A percentile compares a stretch with the other conserved stretches of the same genome.
Evolutionary conservation across 306 rosid genomes (phyloP).

Genomic region (Sicyos baderoa): DNA sequence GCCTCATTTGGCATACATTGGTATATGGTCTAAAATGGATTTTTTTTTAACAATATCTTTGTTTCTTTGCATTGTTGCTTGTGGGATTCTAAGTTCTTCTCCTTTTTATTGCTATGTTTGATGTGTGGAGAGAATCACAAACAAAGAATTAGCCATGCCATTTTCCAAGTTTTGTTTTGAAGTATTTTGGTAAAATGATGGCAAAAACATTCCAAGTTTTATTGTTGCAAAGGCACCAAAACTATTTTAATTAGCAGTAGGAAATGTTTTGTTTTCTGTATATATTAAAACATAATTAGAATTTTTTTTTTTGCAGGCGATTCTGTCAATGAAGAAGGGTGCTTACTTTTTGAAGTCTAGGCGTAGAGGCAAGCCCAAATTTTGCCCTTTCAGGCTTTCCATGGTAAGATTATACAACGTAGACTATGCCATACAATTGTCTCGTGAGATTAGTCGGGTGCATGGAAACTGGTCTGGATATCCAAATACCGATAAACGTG

Average conservation of each 20-base stretch:
- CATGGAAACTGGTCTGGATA: neutral
- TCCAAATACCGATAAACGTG: neutral
- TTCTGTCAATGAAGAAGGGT: slow-evolving; percentile 78
- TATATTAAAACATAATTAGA: slow-evolving; percentile 20
- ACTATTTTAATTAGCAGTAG: neutral
- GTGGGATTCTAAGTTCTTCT: neutral
- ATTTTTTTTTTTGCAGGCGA: slow-evolving; percentile 46
- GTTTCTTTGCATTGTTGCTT: neutral
- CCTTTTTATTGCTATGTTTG: neutral
- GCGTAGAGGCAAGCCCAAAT: slow-evolving; percentile 70
- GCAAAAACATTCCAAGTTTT: neutral
- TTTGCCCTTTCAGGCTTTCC: slow-evolving; percentile 72
- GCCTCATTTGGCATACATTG: neutral
- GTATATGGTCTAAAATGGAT: neutral
- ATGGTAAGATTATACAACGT: slow-evolving; percentile 33
- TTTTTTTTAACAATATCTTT: neutral
- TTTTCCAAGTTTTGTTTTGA: neutral
- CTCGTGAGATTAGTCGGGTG: neutral
- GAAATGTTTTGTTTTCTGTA: slow-evolving; percentile 14
- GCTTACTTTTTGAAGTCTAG: slow-evolving; percentile 69
- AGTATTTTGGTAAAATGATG: neutral
- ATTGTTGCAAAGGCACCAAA: neutral
- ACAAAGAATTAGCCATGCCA: neutral
- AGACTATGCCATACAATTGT: neutral
- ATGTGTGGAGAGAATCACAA: neutral